Evolutionary conservation across 352 stramenopile genomes (phyloP).

Genomic region (Pythium brachiatum): DNA sequence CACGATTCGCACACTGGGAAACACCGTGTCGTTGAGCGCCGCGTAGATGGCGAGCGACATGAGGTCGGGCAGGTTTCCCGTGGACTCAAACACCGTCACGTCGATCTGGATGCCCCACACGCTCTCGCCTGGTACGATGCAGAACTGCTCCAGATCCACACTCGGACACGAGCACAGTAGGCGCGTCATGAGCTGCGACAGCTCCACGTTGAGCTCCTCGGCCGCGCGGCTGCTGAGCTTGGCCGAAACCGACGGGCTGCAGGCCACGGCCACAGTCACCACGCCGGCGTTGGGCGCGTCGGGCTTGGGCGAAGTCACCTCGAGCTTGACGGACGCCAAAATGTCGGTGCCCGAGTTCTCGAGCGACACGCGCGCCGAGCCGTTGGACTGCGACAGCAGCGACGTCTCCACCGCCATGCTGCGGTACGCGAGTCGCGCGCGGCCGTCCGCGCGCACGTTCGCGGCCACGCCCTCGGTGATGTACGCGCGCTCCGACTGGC

Average conservation of each 20-base stretch:
- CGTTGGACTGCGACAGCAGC: conserved; percentile 73
- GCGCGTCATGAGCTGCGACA: conserved; percentile 75
- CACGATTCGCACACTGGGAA: conserved; percentile 65
- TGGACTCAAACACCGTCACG: conserved; percentile 80
- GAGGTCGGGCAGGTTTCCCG: conserved; percentile 65
- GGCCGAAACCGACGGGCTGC: conserved; percentile 68
- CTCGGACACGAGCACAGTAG: conserved; percentile 53
- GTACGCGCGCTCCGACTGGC: conserved; percentile 67
- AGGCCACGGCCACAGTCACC: conserved; percentile 54
- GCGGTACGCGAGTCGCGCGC: conserved; percentile 61
- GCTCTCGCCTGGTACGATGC: conserved; percentile 68
- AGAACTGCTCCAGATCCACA: conserved; percentile 54
- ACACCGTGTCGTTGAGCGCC: conserved; percentile 76
- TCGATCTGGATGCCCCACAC: conserved; percentile 74
- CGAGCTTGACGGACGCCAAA: conserved; percentile 75
- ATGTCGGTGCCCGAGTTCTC: conserved; percentile 68
- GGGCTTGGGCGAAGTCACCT: conserved; percentile 48
- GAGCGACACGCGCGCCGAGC: conserved; percentile 67
- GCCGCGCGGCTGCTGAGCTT: conserved; percentile 67
- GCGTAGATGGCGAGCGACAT: conserved; percentile 82
- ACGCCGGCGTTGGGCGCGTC: conserved; percentile 50
- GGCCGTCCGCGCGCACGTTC: conserved; percentile 68
- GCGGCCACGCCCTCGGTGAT: conserved; percentile 70
- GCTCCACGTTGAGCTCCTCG: conserved; percentile 76
- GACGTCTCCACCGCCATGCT: conserved; percentile 64